These are phyloP conservation scores for Emericellopsis cladophorae DNA, from an alignment of 2,329 filamentous ascomycete genomes.

Conservation along the genomic window DNA sequence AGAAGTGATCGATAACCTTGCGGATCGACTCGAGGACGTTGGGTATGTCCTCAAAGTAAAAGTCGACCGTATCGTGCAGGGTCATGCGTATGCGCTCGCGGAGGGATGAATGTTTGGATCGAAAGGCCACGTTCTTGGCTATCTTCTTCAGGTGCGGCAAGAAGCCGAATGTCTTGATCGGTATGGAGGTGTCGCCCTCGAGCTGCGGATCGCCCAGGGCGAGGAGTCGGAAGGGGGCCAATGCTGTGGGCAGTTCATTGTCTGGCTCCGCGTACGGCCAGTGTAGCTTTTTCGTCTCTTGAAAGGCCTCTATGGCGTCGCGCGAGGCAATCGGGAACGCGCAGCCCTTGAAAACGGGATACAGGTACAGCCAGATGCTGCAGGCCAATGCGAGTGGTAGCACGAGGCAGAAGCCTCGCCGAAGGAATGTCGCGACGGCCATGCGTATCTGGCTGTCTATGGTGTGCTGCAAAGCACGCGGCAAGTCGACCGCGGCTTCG, in stretches of 20 bases:
- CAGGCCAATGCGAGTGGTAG: slow-evolving; percentile 53
- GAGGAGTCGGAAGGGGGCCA: slow-evolving; percentile 74
- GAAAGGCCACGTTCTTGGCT: slow-evolving; percentile 32
- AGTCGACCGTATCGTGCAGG: slow-evolving; percentile 46
- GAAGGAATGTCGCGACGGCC: slow-evolving; percentile 38
- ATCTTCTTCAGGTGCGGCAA: slow-evolving; percentile 41
- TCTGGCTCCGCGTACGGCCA: slow-evolving; percentile 18
- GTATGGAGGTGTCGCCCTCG: slow-evolving; percentile 81
- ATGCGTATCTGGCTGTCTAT: slow-evolving; percentile 17
- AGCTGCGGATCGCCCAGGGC: slow-evolving; percentile 86
- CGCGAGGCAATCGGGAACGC: slow-evolving; percentile 53
- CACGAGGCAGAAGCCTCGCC: slow-evolving; percentile 40
- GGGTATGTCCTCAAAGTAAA: slow-evolving; percentile 56
- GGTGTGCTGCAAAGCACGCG: too few relatives aligned
- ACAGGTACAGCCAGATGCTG: slow-evolving; percentile 75
- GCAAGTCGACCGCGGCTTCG: too few relatives aligned
- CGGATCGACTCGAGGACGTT: slow-evolving; percentile 52
- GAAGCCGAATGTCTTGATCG: slow-evolving; percentile 36
- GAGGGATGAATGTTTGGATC: slow-evolving; percentile 29
- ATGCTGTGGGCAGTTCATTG: slow-evolving; percentile 9
- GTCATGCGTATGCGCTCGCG: slow-evolving; percentile 38
- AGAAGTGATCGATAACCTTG: slow-evolving; percentile 78
- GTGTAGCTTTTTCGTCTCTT: slow-evolving; percentile 25
- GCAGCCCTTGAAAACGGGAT: slow-evolving; percentile 70
- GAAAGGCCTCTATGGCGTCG: slow-evolving; percentile 17